phyloP scores from a whole-genome alignment of 805 yeast genomes.

The Wickerhamiella parazyma region DNA sequence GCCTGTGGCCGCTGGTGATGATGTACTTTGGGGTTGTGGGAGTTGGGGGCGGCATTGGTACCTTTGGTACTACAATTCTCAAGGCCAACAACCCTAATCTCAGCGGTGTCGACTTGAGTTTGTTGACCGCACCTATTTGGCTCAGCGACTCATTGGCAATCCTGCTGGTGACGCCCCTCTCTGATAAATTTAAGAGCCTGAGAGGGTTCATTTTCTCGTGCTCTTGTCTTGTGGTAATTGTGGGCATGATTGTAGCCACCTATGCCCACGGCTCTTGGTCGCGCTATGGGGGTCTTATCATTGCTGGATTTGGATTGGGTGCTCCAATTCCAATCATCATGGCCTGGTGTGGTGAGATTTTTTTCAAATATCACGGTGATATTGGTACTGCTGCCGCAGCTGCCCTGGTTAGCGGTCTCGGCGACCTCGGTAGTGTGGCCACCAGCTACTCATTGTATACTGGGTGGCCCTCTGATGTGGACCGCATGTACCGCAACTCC shows the following conservation, averaged over 20 bases:
- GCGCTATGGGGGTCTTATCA: slow-evolving; percentile 63
- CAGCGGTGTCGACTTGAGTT: slow-evolving; percentile 53
- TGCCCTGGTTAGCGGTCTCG: slow-evolving; percentile 75
- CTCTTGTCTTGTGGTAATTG: slow-evolving; percentile 53
- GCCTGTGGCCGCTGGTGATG: slow-evolving; percentile 68
- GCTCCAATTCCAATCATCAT: slow-evolving; percentile 82
- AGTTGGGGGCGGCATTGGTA: slow-evolving; percentile 76
- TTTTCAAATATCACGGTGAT: slow-evolving; percentile 59
- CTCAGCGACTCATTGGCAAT: slow-evolving; percentile 69
- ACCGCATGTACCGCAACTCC: slow-evolving; percentile 47
- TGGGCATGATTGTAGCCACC: slow-evolving; percentile 64
- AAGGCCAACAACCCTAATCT: slow-evolving; percentile 47
- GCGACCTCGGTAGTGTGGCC: slow-evolving; percentile 74
- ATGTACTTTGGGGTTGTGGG: slow-evolving; percentile 93
- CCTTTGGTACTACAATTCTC: slow-evolving; percentile 70
- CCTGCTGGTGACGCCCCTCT: slow-evolving; percentile 60
- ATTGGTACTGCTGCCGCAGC: slow-evolving; percentile 73
- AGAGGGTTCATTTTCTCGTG: slow-evolving; percentile 51
- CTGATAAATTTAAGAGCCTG: slow-evolving; percentile 48
- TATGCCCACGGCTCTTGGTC: slow-evolving; percentile 64
- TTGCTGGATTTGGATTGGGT: slow-evolving; percentile 78
- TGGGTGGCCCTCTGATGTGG: slow-evolving; percentile 75
- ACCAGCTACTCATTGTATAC: slow-evolving; percentile 74
- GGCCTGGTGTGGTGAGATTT: slow-evolving; percentile 71
- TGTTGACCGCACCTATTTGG: slow-evolving; percentile 85